These are phyloP conservation scores for Amphicarpaea edgeworthii DNA, from an alignment of 306 rosid genomes.

Conservation along the genomic window DNA sequence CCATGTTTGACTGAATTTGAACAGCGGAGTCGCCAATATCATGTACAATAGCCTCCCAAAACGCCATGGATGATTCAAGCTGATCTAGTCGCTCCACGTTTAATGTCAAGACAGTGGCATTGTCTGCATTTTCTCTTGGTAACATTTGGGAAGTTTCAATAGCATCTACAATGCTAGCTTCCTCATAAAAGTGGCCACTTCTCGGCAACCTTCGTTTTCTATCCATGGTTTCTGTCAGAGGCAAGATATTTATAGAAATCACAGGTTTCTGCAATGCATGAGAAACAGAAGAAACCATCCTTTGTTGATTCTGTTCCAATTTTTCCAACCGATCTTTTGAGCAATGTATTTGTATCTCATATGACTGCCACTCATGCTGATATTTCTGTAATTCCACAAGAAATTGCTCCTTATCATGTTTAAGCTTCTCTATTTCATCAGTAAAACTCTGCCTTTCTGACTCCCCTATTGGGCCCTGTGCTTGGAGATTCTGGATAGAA, in stretches of 20 bases:
- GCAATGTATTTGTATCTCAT: constrained; percentile 59
- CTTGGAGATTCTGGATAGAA: constrained; percentile 78
- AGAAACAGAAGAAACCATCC: constrained; percentile 63
- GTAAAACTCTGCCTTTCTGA: constrained; percentile 71
- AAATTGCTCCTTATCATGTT: constrained; percentile 66
- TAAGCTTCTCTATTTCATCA: constrained; percentile 73
- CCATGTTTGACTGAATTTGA: constrained; percentile 58
- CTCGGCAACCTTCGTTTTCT: constrained; percentile 89
- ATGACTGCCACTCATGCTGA: constrained; percentile 65
- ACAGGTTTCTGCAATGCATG: constrained; percentile 67
- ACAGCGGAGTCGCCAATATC: constrained; percentile 43
- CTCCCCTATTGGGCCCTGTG: constrained; percentile 64
- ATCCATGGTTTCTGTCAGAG: constrained; percentile 64
- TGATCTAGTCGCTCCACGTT: constrained; percentile 64
- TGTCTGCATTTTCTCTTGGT: constrained; percentile 51
- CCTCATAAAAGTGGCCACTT: constrained; percentile 52
- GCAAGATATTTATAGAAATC: constrained; percentile 57
- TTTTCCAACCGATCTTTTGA: constrained; percentile 64
- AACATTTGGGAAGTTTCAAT: constrained; percentile 55
- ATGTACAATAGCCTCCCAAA: constrained; percentile 73
- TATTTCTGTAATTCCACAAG: constrained; percentile 59
- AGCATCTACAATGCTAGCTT: constrained; percentile 57
- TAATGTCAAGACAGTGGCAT: constrained; percentile 42
- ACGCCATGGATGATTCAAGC: constrained; percentile 67
- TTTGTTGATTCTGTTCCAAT: constrained; percentile 64